Base-by-base conservation (phyloP, 331 rosid genomes). In the Cucumis variabilis region DNA sequence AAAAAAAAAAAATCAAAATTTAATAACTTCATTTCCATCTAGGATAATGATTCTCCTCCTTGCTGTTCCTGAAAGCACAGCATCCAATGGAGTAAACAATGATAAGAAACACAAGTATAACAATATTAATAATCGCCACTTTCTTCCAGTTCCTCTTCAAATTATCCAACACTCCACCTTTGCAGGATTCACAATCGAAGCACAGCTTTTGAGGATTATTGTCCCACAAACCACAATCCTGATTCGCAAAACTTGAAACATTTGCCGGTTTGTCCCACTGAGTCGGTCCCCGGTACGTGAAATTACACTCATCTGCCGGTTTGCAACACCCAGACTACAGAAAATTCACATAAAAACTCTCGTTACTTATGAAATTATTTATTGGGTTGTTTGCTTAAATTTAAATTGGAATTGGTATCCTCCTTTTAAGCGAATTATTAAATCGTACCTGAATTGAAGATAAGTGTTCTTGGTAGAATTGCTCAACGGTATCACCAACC, bases 251-350 rank as follows among this genome's bases (percentile, higher is more conserved):
- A 30, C 25, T 5, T 3, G 19, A 20, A 51, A 6, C 33, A 17
- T 0, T 14, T 0, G 88, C 0, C 5, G 65, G 65, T 16, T 53
- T 90, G 1, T 1, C 90, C 99, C 99, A 97, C 1, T 23, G 16
- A 0, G 90, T 93, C n/a, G 98, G 94, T 69, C 48, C 50, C 44
- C 0, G 58, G 83, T 93, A 95, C 6, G 3, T 17, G 75, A 91
- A 97, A 7, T 81, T 24, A 8, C 98, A 95, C n/a, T 86, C 93
- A 19, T 91, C 85, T 1, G 98, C 44, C 82, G 99, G 99, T 91
- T 95, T 97, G 33, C 99, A 97, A 86, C 98, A 97, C 55, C 99
- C 99, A 75, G 98, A 91, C 99, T 97, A 91, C 90, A 90, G 5
- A 86, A 1, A 6, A 70, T 70, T 33, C 30, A 27, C 44, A 75